Conservation (phyloP, 257 asterid species). For the Solanum medicagineum region DNA sequence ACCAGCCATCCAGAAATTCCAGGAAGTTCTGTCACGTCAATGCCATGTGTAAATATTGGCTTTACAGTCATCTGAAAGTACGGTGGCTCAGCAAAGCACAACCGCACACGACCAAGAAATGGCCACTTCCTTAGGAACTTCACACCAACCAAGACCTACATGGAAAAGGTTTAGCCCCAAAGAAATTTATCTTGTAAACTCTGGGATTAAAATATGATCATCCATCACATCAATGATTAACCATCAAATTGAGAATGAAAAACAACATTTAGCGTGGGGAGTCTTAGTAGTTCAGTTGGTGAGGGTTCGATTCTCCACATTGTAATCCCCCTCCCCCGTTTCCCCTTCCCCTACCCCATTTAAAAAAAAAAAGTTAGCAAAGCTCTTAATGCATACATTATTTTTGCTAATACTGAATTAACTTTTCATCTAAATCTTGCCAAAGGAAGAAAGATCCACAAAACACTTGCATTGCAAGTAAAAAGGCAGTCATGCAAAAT, state of each 20-base stretch:
- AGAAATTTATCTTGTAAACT: background rate
- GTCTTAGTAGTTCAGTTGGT: too few species aligned
- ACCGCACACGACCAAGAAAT: conserved; percentile 72
- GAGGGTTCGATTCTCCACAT: too few species aligned
- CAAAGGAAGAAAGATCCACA: background rate
- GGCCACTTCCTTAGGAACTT: conserved; percentile 80
- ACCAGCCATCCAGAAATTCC: conserved; percentile 99
- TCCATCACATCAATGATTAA: background rate
- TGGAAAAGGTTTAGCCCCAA: background rate
- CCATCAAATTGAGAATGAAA: background rate
- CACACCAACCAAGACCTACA: conserved; percentile 86
- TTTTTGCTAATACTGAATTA: background rate
- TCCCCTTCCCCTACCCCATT: too few species aligned
- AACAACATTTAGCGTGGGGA: background rate
- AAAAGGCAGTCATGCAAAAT: background rate
- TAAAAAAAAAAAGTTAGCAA: too few species aligned
- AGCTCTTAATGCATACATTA: too few species aligned
- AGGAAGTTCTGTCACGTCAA: conserved; percentile 94
- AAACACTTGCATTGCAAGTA: background rate
- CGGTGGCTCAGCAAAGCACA: conserved; percentile 92
- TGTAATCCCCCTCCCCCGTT: too few species aligned
- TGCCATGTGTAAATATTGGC: conserved; percentile 79
- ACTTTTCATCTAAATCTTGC: background rate
- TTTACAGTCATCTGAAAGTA: conserved; percentile 94
- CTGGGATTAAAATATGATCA: background rate